These are phyloP conservation scores for Helotiales sp. DNA, from an alignment of 2,329 filamentous ascomycete genomes.

Conservation along the genomic window DNA sequence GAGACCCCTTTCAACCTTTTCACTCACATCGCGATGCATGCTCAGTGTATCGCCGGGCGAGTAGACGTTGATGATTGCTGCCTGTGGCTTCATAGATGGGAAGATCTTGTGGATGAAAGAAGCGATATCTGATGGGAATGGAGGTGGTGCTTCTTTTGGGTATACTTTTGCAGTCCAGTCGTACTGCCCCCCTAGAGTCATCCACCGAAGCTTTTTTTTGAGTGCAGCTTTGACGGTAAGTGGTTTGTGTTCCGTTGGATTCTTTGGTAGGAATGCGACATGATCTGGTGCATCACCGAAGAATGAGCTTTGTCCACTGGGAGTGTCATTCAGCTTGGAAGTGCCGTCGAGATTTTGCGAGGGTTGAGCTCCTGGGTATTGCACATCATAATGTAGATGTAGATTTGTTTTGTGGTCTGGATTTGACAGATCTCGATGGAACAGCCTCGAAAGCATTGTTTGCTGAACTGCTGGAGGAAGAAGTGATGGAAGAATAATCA, in stretches of 20 bases:
- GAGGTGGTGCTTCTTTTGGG: slow-evolving; percentile 67
- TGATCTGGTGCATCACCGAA: slow-evolving; percentile 56
- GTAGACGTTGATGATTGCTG: slow-evolving; percentile 94
- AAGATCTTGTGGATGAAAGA: slow-evolving; percentile 72
- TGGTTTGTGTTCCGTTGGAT: slow-evolving; percentile 75
- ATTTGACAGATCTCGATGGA: slow-evolving; percentile 78
- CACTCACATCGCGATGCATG: slow-evolving; percentile 92
- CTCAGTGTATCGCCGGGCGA: slow-evolving; percentile 88
- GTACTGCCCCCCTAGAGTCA: slow-evolving; percentile 93
- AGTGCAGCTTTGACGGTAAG: slow-evolving; percentile 73
- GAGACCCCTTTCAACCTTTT: slow-evolving; percentile 77
- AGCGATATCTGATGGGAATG: slow-evolving; percentile 77
- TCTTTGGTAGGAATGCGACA: slow-evolving; percentile 68
- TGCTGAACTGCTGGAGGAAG: slow-evolving; percentile 73
- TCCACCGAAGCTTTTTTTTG: slow-evolving; percentile 84
- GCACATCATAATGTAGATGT: slow-evolving; percentile 78
- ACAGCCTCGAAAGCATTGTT: slow-evolving; percentile 70
- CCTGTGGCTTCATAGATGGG: slow-evolving; percentile 77
- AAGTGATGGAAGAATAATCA: slow-evolving; percentile 77
- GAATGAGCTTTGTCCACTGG: slow-evolving; percentile 51
- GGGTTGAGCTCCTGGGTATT: slow-evolving; percentile 54
- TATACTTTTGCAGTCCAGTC: slow-evolving; percentile 92
- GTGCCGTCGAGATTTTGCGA: background rate
- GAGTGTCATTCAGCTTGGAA: background rate
- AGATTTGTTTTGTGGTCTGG: slow-evolving; percentile 84